Evolutionary conservation across 2,329 filamentous ascomycete species (phyloP), one percentile per base, ranked within the genome.

Genomic region (Erysiphe pulchra): DNA sequence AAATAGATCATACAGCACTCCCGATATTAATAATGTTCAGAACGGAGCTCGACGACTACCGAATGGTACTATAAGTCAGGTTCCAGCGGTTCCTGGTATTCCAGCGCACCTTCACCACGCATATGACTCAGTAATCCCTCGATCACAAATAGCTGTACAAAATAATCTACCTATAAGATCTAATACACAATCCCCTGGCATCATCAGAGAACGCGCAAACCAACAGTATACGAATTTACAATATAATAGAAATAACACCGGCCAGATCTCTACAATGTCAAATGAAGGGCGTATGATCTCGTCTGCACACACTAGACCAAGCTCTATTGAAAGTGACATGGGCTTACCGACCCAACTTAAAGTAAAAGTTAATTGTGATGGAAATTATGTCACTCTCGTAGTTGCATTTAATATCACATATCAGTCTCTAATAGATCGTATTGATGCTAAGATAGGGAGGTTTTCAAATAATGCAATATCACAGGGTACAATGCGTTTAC

Each of bases 361-460:
- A 63, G 86, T 94, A 44, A 92, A 92, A 59, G 85, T 98, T 47
- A 87, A 87, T 57, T 92, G 83, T 57, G 83, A 90, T 48, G 80
- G 80, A 42, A 90, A 86, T 57, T 92, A 92, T 53, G 80, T 94
- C 48, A 94, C 87, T 0, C 70, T 98, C n/a, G 87, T 98, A 11
- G 92, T 93, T 38, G 81, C 84, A 31, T 92, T 84, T 62, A 93
- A 92, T 59, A 95, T 95, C 55, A 80, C 83, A 37, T 95, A 92
- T 62, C 83, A 90, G 52, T 90, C 83, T 20, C 69, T 98, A 46
- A 85, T 90, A 51, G 90, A 95, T 58, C 80, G 90, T 11, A 94
- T 98, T 54, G 90, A 98, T 57, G 84, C 85, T 28, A 98, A 98
- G 61, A 72, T 98, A 47, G 80, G 80, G 48, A 76, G 83, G 46